Base-by-base conservation (phyloP, 129 eudicot species). In the Artemisia argyi region DNA sequence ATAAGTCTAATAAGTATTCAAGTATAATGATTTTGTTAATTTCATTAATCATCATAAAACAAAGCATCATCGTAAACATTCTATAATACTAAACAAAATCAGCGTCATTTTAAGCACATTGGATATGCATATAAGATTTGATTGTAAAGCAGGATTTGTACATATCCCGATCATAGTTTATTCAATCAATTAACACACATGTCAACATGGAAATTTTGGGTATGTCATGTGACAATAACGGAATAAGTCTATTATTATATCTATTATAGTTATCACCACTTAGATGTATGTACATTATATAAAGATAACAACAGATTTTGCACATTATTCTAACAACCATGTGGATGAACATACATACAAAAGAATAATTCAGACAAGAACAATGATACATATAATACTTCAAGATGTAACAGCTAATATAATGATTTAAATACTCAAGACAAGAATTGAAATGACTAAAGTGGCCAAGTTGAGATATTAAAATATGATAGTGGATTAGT, bases 401-500 rank as follows among this genome's bases (percentile, higher is more conserved):
- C 66, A 77, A 70, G 16, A 70, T 14, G 71, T 76, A 69, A 11
- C 82, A 78, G 82, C 77, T 78, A 78, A 78, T 78, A 46, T 26
- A 55, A 55, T 28, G 19, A 71, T 78, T 71, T 53, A 64, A 71
- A 77, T 42, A 78, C 73, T 63, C 62, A 68, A 57, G 48, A 26
- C 64, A 68, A 14, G 54, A 35, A 69, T 16, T 42, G 57, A 51
- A 52, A 56, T 66, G 60, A 73, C 17, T 19, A 14, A 44, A 48
- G 42, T 78, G 77, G 77, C 26, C 82, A 71, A 71, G 68, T 78
- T 78, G 82, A 51, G 47, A 47, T 53, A 53, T 61, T 71, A 78
- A 71, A 71, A 26, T 24, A 71, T 55, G 67, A 78, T 64, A 4
- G 32, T 62, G 10, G 1, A 53, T 32, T 44, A 71, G 73, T 42